Evolutionary conservation across 1,139 yeast species (phyloP), one percentile per base, ranked within the genome.

Genomic region (Ashbya aceris): DNA sequence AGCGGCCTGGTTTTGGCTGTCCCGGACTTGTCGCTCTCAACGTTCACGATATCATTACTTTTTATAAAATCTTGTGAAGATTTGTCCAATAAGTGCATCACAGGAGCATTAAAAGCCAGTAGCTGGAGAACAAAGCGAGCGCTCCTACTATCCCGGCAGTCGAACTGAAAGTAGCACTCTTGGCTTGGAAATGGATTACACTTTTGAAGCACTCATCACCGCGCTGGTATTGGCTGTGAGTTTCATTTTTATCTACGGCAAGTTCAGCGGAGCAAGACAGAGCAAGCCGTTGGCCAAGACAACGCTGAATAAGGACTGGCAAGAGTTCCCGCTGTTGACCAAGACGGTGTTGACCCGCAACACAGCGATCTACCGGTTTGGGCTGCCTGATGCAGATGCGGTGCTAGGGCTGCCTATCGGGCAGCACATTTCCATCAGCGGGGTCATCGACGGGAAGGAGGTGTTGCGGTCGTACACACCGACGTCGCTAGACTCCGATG

Each of bases 381-480:
- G 84, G 2, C 75, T 91, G 54, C 95, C 96, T 41, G 73, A 74
- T 48, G 71, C 81, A 32, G 71, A 77, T 40, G 93, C 84, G 61
- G 70, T 78, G 40, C 73, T 91, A 48, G 96, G 96, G 7, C 74
- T 91, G 53, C 97, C 97, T 43, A 83, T 87, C 59, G 98, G 98
- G 43, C 97, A 91, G 68, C 96, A 87, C 61, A 80, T 87, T 57
- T 74, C 84, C 38, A 78, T 85, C 55, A 77, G 80, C 30, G 91
- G 95, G 36, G 70, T 67, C 39, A 76, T 83, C 54, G 73, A 76
- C 52, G 96, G 83, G 46, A 86, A 86, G 68, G 94, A 85, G 58
- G 73, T 89, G 45, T 79, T 85, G 42, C 77, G 96, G 62, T 85
- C 96, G 8, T 91, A 91, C 68, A 91, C 98, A 7, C 98, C 98